Conservation (phyloP, 2,329 filamentous ascomycete species). For the Nemania sp. region DNA sequence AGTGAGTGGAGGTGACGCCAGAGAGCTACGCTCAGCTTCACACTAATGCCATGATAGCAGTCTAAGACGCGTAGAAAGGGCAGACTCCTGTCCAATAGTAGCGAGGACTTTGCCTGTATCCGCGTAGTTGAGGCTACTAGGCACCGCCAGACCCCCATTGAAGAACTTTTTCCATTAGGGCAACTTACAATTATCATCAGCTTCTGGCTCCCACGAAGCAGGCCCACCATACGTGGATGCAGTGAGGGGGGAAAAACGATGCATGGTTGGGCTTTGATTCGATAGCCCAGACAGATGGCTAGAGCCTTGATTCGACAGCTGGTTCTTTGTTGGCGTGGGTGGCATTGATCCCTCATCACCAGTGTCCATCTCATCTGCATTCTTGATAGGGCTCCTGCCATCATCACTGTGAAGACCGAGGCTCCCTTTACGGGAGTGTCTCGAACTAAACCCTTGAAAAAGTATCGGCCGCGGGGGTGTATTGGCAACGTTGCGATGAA, state of each 20-base stretch:
- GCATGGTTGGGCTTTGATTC: slow-evolving; percentile 53
- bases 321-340: slow-evolving; percentile 89
- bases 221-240: slow-evolving; percentile 45
- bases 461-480: slow-evolving; percentile 65
- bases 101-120: slow-evolving; percentile 36
- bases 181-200: slow-evolving; percentile 49
- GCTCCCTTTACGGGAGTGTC: slow-evolving; percentile 62
- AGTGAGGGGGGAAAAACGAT: slow-evolving; percentile 47
- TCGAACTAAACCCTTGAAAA: slow-evolving; percentile 61
- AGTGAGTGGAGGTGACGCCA: slow-evolving; percentile 44
- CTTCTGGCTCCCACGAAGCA: slow-evolving; percentile 31
- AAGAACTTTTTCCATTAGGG: slow-evolving; percentile 32
- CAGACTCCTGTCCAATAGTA: slow-evolving; percentile 40
- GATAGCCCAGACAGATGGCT: slow-evolving; percentile 42
- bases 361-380: slow-evolving; percentile 35
- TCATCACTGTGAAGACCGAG: slow-evolving; percentile 83
- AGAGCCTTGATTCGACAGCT: slow-evolving; percentile 44
- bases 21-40: slow-evolving; percentile 39
- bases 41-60: slow-evolving; percentile 46
- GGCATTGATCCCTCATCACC: slow-evolving; percentile 71
- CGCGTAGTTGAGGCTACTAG: slow-evolving; percentile 26
- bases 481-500: slow-evolving; percentile 62
- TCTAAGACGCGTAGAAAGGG: slow-evolving; percentile 40
- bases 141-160: slow-evolving; percentile 22
- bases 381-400: slow-evolving; percentile 56